Evolutionary conservation across 2,329 filamentous ascomycete species (phyloP), one percentile per base, ranked within the genome.

Genomic region (Diaporthe citriasiana): DNA sequence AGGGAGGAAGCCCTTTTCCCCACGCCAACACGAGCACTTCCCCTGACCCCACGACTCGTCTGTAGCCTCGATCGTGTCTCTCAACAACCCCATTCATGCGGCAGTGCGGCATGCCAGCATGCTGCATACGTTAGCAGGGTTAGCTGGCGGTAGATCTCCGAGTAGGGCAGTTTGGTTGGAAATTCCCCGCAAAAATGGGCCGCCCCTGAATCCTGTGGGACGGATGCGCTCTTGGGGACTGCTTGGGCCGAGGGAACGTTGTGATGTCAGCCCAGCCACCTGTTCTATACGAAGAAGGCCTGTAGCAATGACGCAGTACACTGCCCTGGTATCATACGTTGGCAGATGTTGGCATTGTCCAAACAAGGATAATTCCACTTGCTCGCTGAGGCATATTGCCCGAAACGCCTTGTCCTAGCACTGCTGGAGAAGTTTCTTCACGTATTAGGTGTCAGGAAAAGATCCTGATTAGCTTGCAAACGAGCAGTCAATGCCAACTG

Each of bases 91-190:
- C 60, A 13, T 35, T 38, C 60, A 38, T 50, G 42, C 60, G 30
- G 19, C 60, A 10, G 59, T 47, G 27, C 40, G 59, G 27, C 19
- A 27, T 66, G 60, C 27, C 42, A 50, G 56, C 35, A 19, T n/a
- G 55, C n/a, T 35, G 30, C 30, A 22, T 27, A 25, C 3, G 13
- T 35, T 56, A n/a, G n/a, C n/a, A n/a, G n/a, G n/a, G n/a, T n/a
- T n/a, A 51, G 40, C 60, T 51, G 42, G 60, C 60, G 60, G 60
- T 35, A 50, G 42, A 66, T 66, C 60, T 50, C 60, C 60, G 42
- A 66, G 45, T 66, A 66, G 60, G 60, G 42, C 60, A 9, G 60
- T 50, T 25, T 33, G 27, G 4, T n/a, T 50, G 19, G n/a, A 19
- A 10, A 17, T 33, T 51, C 45, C 60, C 60, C 42, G 42, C 27